phyloP scores from a whole-genome alignment of 225 moss, liverwort and hornwort genomes.

The Thuidium tamariscinum region DNA sequence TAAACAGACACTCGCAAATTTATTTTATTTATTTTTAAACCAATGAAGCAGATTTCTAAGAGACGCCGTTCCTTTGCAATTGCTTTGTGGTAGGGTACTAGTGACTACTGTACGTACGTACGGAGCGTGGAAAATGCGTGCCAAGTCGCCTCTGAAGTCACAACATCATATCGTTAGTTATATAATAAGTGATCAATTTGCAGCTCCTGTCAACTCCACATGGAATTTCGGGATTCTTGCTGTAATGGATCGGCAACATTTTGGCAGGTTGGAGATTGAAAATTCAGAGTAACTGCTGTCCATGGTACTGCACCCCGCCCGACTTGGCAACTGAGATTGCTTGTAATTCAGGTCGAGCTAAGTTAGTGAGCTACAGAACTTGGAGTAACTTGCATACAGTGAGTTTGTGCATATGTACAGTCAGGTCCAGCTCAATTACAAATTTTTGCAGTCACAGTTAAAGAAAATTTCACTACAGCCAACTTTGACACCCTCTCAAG shows the following conservation, averaged over 20 bases:
- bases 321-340: background rate
- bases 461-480: too few relatives aligned
- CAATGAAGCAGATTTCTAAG: too few relatives aligned
- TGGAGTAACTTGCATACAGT: background rate
- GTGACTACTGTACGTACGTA: too few relatives aligned
- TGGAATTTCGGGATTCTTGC: background rate
- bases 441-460: too few relatives aligned
- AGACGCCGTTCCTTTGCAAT: background rate
- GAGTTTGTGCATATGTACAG: background rate
- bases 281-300: background rate
- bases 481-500: too few relatives aligned
- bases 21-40: too few relatives aligned
- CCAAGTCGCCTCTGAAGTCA: background rate
- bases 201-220: background rate
- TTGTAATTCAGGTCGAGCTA: background rate
- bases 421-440: too few relatives aligned
- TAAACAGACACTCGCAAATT: background rate
- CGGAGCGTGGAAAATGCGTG: background rate
- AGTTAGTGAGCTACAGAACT: background rate
- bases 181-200: background rate
- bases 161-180: too few relatives aligned
- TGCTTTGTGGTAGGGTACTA: background rate
- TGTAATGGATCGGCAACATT: too few relatives aligned
- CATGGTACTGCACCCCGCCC: too few relatives aligned
- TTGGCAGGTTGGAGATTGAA: background rate